Percentiles rank a stretch among this genome's conserved stretches.
These are phyloP conservation scores for Macrocybe gigantea DNA, from an alignment of 768 basidiomycete species.

Conservation along the genomic window DNA sequence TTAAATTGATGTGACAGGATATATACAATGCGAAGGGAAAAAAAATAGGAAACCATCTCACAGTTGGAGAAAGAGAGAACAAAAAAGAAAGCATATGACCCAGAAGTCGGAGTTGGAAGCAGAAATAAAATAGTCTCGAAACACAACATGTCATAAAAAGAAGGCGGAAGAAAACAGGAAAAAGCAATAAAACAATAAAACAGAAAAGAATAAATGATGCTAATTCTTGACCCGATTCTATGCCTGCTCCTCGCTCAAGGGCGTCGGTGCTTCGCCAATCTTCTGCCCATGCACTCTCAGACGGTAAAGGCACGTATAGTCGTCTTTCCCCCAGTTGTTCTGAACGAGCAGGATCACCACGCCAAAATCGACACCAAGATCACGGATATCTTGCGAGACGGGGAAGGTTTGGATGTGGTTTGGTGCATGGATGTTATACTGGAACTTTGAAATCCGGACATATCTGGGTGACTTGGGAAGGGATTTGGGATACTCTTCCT, in stretches of 20 bases:
- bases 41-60: neutral
- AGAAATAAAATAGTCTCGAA: constrained; percentile 1
- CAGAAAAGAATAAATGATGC: constrained; percentile 4
- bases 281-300: constrained; percentile 72
- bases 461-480: constrained; percentile 42
- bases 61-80: constrained; percentile 5
- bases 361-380: constrained; percentile 77
- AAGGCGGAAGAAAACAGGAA: constrained; percentile 6
- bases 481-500: constrained; percentile 38
- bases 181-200: constrained; percentile 1
- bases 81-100: neutral
- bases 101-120: neutral
- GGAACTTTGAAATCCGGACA: constrained; percentile 63
- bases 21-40: neutral
- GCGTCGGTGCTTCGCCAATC: constrained; percentile 34
- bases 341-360: constrained; percentile 75
- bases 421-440: constrained; percentile 53
- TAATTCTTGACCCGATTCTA: neutral
- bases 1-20: neutral
- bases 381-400: constrained; percentile 59
- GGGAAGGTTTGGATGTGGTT: constrained; percentile 76
- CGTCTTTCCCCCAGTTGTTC: constrained; percentile 82
- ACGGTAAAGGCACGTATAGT: constrained; percentile 87
- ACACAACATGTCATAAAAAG: constrained; percentile 1
- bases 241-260: constrained; percentile 24